Evolutionary conservation across 1,284 basidiomycete species (phyloP).

Genomic region (Sphagnurus paluster): DNA sequence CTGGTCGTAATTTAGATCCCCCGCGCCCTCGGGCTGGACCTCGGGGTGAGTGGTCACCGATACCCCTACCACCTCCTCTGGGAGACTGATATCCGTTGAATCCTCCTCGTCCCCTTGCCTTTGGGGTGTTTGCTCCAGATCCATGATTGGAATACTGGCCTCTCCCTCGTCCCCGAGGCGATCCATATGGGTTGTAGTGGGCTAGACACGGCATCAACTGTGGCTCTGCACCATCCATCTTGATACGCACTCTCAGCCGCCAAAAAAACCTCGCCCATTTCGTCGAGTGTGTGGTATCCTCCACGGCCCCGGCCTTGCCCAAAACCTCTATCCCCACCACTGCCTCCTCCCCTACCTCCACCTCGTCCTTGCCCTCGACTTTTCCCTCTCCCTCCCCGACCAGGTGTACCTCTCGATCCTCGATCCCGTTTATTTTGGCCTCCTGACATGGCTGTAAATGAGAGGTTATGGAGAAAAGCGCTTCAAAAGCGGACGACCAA

Average conservation of each 20-base stretch:
- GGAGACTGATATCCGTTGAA: slow-evolving; percentile 7
- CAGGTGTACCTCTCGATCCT: slow-evolving; percentile 13
- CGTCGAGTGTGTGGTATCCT: slow-evolving; percentile 20
- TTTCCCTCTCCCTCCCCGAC: slow-evolving; percentile 17
- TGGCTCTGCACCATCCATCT: neutral
- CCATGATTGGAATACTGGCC: slow-evolving; percentile 4
- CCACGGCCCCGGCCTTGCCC: slow-evolving; percentile 15
- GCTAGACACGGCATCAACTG: slow-evolving; percentile 5
- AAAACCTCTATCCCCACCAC: slow-evolving; percentile 8
- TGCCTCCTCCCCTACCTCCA: slow-evolving; percentile 19
- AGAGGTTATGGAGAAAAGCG: too few relatives aligned
- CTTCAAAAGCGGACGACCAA: too few relatives aligned
- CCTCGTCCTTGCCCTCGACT: slow-evolving; percentile 11
- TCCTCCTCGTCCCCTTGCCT: slow-evolving; percentile 19
- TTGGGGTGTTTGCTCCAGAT: slow-evolving; percentile 8
- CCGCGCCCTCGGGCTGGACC: slow-evolving; percentile 25
- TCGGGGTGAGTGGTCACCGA: slow-evolving; percentile 15
- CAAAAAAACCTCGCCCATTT: slow-evolving; percentile 18
- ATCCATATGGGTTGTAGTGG: slow-evolving; percentile 3
- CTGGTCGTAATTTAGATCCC: slow-evolving; percentile 22
- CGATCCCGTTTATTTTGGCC: slow-evolving; percentile 13
- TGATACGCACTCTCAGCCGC: slow-evolving; percentile 20
- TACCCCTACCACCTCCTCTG: slow-evolving; percentile 15
- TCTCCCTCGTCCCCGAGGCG: slow-evolving; percentile 10
- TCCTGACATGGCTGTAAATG: slow-evolving; percentile 6